phyloP scores from a whole-genome alignment of 345 rosid genomes.

The Gossypium herbaceum region DNA sequence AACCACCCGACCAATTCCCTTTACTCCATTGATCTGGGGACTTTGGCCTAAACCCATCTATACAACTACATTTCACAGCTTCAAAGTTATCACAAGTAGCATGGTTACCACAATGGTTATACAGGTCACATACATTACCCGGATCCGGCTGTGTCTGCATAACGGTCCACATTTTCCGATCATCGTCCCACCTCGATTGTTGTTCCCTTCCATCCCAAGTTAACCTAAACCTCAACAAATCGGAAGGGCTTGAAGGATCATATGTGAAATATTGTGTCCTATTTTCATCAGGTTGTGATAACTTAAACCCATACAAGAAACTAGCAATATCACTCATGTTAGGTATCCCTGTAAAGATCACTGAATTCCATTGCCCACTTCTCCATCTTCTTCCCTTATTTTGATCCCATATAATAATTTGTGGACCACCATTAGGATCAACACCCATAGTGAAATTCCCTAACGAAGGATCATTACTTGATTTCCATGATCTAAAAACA shows the following conservation, averaged over 20 bases:
- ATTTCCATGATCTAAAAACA: constrained; percentile 54
- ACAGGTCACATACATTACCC: constrained; percentile 50
- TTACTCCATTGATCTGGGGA: constrained; percentile 28
- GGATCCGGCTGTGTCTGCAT: constrained; percentile 53
- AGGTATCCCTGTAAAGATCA: constrained; percentile 54
- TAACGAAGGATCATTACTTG: constrained; percentile 50
- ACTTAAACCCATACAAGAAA: constrained; percentile 50
- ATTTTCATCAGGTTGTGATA: constrained; percentile 28
- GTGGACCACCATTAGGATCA: constrained; percentile 62
- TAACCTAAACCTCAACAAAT: constrained; percentile 49
- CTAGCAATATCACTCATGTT: constrained; percentile 33
- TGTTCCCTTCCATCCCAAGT: constrained; percentile 49
- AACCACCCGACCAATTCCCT: constrained; percentile 51
- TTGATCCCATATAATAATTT: constrained; percentile 66
- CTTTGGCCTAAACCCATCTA: constrained; percentile 46
- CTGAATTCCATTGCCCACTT: constrained; percentile 74
- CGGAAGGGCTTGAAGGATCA: constrained; percentile 29
- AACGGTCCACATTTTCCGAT: constrained; percentile 36
- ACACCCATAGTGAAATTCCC: constrained; percentile 58
- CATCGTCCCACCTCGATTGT: constrained; percentile 47
- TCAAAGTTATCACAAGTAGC: constrained; percentile 41
- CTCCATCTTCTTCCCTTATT: constrained; percentile 49
- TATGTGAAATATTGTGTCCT: constrained; percentile 56
- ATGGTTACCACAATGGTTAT: constrained; percentile 68
- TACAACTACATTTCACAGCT: constrained; percentile 43